Conservation (phyloP, 2,329 filamentous ascomycete genomes). For the Ophiocordyceps camponoti-leonardi region DNA sequence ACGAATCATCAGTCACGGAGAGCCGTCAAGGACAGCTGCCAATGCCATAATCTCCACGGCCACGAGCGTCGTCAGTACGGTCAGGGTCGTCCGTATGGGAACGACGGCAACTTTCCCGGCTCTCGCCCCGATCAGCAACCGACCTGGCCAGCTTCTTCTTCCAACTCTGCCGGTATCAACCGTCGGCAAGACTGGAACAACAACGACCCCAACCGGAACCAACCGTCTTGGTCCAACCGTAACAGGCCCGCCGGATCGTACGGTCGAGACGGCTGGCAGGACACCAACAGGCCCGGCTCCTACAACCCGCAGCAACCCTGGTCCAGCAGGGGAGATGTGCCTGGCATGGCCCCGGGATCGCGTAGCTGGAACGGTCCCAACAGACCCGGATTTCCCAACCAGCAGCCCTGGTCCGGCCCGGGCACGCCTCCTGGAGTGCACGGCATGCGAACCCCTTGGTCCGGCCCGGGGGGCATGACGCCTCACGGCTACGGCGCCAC, state of each 20-base stretch:
- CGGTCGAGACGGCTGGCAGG: not conserved
- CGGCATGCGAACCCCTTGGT: not conserved
- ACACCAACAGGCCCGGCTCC: not conserved
- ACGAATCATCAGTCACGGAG: not conserved
- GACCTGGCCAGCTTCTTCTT: not conserved
- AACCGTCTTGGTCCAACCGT: not conserved
- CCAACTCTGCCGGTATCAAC: not conserved
- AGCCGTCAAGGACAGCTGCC: not conserved
- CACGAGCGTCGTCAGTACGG: not conserved
- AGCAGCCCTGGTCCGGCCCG: not conserved
- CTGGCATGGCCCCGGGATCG: not conserved
- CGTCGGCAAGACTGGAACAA: not conserved
- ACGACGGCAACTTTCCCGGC: not conserved
- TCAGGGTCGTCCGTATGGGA: not conserved
- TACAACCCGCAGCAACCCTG: not conserved
- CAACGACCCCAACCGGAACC: not conserved
- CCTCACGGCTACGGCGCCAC: not conserved
- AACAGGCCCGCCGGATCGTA: not conserved
- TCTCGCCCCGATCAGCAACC: not conserved
- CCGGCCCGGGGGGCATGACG: not conserved
- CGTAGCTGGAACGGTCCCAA: not conserved
- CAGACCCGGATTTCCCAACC: not conserved
- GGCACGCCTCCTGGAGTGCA: not conserved
- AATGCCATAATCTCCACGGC: not conserved
- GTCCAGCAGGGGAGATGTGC: not conserved